These are phyloP conservation scores for Sporisorium graminicola DNA, from an alignment of 1,284 basidiomycete species.

Conservation along the genomic window DNA sequence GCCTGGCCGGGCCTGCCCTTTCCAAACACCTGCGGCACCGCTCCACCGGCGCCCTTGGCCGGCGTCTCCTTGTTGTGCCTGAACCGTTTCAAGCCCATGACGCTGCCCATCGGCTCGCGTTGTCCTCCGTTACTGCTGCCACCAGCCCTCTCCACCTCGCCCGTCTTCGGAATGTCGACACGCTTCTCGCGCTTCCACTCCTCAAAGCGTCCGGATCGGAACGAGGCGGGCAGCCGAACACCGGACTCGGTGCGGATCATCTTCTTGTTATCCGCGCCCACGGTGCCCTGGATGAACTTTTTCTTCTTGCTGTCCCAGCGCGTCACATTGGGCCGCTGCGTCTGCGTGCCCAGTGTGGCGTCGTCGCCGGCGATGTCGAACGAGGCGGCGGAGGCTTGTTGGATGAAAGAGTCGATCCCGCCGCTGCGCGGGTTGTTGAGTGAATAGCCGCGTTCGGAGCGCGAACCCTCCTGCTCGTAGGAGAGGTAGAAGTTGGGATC, in stretches of 20 bases:
- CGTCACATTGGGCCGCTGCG: slow-evolving; percentile 72
- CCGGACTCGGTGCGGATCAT: slow-evolving; percentile 94
- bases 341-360: slow-evolving; percentile 69
- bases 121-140: slow-evolving; percentile 10
- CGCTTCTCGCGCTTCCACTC: slow-evolving; percentile 90
- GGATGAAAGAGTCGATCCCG: slow-evolving; percentile 83
- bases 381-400: slow-evolving; percentile 82
- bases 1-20: slow-evolving; percentile 52
- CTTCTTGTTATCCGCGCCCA: slow-evolving; percentile 92
- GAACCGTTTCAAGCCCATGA: slow-evolving; percentile 46
- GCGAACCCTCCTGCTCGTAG: slow-evolving; percentile 86
- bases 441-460: slow-evolving; percentile 81
- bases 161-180: slow-evolving; percentile 80
- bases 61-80: slow-evolving; percentile 57
- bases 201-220: slow-evolving; percentile 91
- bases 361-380: slow-evolving; percentile 86
- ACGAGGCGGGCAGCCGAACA: slow-evolving; percentile 89
- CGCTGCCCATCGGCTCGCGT: slow-evolving; percentile 71
- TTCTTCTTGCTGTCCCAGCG: slow-evolving; percentile 98
- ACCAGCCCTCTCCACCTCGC: slow-evolving; percentile 77
- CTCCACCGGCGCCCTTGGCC: slow-evolving; percentile 44
- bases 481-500: slow-evolving; percentile 93
- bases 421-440: slow-evolving; percentile 32
- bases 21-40: slow-evolving; percentile 25
- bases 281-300: slow-evolving; percentile 87